Evolutionary conservation across 257 asterid species (phyloP).

Genomic region (Orobanche coerulescens): DNA sequence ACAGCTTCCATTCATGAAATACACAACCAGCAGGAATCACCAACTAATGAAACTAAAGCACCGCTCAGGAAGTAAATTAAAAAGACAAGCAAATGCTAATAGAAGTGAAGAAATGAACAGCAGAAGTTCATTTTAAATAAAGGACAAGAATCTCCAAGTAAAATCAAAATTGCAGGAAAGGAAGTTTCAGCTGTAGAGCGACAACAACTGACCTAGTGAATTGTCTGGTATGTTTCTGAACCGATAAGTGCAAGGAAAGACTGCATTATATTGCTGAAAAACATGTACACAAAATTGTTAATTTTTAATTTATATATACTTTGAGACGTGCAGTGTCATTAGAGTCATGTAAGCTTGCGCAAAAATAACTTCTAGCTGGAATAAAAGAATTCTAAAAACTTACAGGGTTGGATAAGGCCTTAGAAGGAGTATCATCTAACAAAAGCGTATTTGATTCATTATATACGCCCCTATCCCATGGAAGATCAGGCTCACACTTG

Average conservation of each 20-base stretch:
- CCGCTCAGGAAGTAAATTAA: background rate
- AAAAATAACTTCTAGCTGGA: background rate
- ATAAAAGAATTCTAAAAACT: conserved; percentile 25
- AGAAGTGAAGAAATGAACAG: background rate
- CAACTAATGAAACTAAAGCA: background rate
- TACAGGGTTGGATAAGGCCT: conserved; percentile 79
- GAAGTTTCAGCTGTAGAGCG: background rate
- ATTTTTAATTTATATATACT: conserved; percentile 7
- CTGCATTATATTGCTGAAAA: conserved; percentile 64
- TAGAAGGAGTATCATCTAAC: conserved; percentile 78
- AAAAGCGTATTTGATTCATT: conserved; percentile 75
- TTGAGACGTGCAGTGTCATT: conserved; percentile 5
- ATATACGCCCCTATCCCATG: conserved; percentile 73
- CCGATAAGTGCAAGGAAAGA: conserved; percentile 55
- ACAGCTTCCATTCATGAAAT: background rate
- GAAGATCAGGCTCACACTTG: conserved; percentile 52
- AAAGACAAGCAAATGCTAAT: background rate
- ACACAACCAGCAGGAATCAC: background rate
- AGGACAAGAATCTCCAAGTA: conserved; percentile 8
- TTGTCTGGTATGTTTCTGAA: conserved; percentile 42
- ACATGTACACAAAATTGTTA: conserved; percentile 20
- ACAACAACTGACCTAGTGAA: conserved; percentile 54
- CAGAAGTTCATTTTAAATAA: background rate
- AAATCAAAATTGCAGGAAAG: background rate
- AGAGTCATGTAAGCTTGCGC: conserved; percentile 8